A percentile compares a stretch with the other conserved stretches of the same genome.
Evolutionary conservation across 2,329 filamentous ascomycete species (phyloP).

Genomic region (Catunica adiposa): DNA sequence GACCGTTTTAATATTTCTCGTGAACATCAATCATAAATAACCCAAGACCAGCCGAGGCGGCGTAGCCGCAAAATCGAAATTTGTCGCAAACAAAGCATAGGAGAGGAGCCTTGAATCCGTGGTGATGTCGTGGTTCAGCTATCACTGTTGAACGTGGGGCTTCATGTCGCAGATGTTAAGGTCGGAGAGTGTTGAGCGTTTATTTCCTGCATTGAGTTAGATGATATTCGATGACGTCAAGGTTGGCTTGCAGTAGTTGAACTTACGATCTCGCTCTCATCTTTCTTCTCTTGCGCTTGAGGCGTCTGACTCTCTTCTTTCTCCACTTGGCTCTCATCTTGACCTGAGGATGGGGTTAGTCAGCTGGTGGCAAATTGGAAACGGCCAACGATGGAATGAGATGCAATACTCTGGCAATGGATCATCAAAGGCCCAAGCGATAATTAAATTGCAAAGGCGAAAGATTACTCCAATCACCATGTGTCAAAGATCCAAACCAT

Average conservation of each 20-base stretch:
- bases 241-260: not conserved
- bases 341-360: conserved; percentile 23
- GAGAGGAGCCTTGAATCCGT: not conserved
- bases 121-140: not conserved
- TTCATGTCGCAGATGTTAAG: conserved; percentile 25
- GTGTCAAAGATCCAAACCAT: not conserved
- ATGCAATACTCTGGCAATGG: not conserved
- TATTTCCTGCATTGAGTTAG: conserved; percentile 40
- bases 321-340: conserved; percentile 96
- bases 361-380: not conserved
- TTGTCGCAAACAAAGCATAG: not conserved
- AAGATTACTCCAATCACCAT: not conserved
- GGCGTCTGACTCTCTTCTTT: conserved; percentile 98
- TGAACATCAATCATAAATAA: conserved; percentile 13
- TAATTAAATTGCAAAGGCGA: not conserved
- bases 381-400: not conserved
- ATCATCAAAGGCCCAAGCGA: not conserved
- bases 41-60: conserved; percentile 2
- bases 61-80: conserved; percentile 5
- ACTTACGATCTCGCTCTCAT: conserved; percentile 92
- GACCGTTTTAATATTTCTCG: conserved; percentile 10
- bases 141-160: conserved; percentile 2
- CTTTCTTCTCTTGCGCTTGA: conserved; percentile 99
- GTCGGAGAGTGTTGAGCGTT: conserved; percentile 44
- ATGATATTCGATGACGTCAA: not conserved